Percentiles rank a stretch among this genome's conserved stretches.
phyloP scores from a whole-genome alignment of 2,329 filamentous ascomycete species.

The Aquanectria penicillioides region DNA sequence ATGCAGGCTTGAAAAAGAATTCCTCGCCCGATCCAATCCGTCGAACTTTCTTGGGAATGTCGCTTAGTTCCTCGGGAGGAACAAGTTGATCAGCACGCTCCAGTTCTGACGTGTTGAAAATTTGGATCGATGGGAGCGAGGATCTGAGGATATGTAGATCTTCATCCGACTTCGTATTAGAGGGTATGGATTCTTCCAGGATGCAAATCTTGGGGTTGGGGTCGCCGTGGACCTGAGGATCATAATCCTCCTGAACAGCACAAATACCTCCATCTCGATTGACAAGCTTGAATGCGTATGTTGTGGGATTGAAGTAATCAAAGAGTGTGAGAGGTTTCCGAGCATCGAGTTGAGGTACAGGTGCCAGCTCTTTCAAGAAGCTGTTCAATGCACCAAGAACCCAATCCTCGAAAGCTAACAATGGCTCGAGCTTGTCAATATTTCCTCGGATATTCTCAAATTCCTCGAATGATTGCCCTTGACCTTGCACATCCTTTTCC shows the following conservation, averaged over 20 bases:
- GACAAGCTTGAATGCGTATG: slow-evolving; percentile 18
- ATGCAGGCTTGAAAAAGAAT: slow-evolving; percentile 24
- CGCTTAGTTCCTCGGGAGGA: not conserved
- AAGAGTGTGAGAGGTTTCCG: slow-evolving; percentile 13
- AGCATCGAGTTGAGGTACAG: not conserved
- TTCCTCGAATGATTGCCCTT: slow-evolving; percentile 10
- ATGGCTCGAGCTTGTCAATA: slow-evolving; percentile 10
- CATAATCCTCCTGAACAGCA: slow-evolving; percentile 10
- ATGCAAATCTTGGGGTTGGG: slow-evolving; percentile 17
- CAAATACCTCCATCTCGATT: slow-evolving; percentile 11
- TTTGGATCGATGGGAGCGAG: slow-evolving; percentile 8
- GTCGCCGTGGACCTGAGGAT: slow-evolving; percentile 18
- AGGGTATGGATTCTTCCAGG: not conserved
- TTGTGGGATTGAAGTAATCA: slow-evolving; percentile 19
- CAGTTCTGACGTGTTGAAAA: slow-evolving; percentile 15
- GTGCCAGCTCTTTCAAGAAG: slow-evolving; percentile 7
- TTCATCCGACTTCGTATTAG: not conserved
- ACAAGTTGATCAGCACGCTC: not conserved
- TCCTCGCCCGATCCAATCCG: not conserved
- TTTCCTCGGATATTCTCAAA: slow-evolving; percentile 15
- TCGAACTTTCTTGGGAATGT: slow-evolving; percentile 11
- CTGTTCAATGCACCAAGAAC: slow-evolving; percentile 10
- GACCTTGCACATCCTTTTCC: slow-evolving; percentile 16
- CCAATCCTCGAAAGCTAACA: slow-evolving; percentile 27
- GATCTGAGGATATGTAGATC: slow-evolving; percentile 12